A percentile compares a stretch with the other conserved stretches of the same genome.
phyloP scores from a whole-genome alignment of 257 asterid species.

The Cynanchum wilfordii region DNA sequence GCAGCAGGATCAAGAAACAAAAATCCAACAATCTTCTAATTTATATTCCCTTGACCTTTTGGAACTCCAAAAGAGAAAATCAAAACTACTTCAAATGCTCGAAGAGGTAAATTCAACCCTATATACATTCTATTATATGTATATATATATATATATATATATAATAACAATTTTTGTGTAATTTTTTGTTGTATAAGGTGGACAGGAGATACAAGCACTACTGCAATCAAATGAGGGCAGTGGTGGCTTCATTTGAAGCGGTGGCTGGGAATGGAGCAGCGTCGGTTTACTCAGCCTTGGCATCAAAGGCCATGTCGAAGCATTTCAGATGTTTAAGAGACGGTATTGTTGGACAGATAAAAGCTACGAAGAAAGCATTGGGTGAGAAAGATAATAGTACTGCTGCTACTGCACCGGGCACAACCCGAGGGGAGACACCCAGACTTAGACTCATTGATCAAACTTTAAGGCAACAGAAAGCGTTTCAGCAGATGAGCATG shows the following conservation, averaged over 20 bases:
- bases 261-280: slow-evolving; percentile 82
- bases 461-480: slow-evolving; percentile 69
- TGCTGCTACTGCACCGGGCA: slow-evolving; percentile 28
- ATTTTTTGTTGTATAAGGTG: slow-evolving; percentile 36
- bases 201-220: slow-evolving; percentile 87
- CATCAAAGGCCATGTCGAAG: slow-evolving; percentile 79
- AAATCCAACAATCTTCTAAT: slow-evolving; percentile 28
- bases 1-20: slow-evolving; percentile 37
- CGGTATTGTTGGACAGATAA: slow-evolving; percentile 53
- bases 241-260: slow-evolving; percentile 64
- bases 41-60: slow-evolving; percentile 62
- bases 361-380: slow-evolving; percentile 54
- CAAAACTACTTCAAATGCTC: slow-evolving; percentile 73
- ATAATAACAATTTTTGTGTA: too few species aligned
- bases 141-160: neutral
- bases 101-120: slow-evolving; percentile 48
- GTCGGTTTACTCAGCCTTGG: slow-evolving; percentile 53
- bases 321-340: slow-evolving; percentile 76
- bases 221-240: slow-evolving; percentile 76
- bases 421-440: slow-evolving; percentile 76
- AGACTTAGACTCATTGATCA: slow-evolving; percentile 66
- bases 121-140: too few species aligned
- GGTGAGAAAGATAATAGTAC: slow-evolving; percentile 53
- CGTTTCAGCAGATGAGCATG: slow-evolving; percentile 66
- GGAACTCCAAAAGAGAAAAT: slow-evolving; percentile 69